These are phyloP conservation scores for Avena atlantica DNA, from an alignment of 176 grass and related monocot genomes.

Conservation along the genomic window DNA sequence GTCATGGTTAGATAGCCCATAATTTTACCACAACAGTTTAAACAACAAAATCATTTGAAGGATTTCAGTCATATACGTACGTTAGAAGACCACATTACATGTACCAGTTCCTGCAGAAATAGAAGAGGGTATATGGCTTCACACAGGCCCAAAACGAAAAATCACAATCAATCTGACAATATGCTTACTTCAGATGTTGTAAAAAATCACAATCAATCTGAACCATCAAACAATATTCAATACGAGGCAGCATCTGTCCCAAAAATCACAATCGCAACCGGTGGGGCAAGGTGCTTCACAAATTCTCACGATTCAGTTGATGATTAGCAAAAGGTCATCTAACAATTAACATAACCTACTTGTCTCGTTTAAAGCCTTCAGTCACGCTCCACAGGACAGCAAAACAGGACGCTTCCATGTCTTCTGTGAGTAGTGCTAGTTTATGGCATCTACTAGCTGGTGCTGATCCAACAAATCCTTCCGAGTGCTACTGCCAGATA, in stretches of 20 bases:
- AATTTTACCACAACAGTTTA: background rate
- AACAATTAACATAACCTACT: conserved; percentile 8
- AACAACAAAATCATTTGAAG: background rate
- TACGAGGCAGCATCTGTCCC: background rate
- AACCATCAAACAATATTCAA: background rate
- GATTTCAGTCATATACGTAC: background rate
- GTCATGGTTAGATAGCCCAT: too few relatives aligned
- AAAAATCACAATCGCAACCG: background rate
- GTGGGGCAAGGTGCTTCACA: background rate
- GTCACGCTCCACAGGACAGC: background rate
- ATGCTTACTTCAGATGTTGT: background rate
- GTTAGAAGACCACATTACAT: background rate
- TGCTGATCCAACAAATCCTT: background rate
- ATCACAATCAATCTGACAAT: background rate
- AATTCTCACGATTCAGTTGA: background rate
- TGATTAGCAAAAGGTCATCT: conserved; percentile 25
- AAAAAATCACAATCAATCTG: too few relatives aligned
- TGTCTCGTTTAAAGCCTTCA: background rate
- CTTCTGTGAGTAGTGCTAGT: background rate
- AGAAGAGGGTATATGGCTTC: background rate
- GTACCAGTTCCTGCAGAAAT: background rate
- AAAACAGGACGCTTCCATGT: background rate
- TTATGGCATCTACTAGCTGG: background rate
- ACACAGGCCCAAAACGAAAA: background rate
- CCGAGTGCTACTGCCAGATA: conserved; percentile 5